These are phyloP conservation scores for Blastocystis sp. DNA, from an alignment of 352 stramenopile species.

Conservation along the genomic window DNA sequence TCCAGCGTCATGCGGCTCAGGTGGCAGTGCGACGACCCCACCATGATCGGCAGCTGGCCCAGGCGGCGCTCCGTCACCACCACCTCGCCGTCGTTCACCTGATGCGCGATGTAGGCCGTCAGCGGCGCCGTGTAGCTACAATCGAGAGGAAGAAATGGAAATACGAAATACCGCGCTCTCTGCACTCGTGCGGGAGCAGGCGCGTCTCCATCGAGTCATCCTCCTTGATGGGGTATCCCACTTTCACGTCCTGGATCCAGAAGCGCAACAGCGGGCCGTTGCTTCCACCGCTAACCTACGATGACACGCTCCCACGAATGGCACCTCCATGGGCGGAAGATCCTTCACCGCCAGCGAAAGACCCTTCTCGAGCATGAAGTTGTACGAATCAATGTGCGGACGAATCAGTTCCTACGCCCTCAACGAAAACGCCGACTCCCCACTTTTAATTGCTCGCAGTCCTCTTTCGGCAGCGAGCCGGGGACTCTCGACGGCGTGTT, in stretches of 20 bases:
- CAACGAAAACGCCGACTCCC: not conserved
- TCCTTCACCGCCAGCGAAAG: constrained; percentile 85
- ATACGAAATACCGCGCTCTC: constrained; percentile 83
- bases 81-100: constrained; percentile 72
- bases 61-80: constrained; percentile 75
- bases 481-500: constrained; percentile 65
- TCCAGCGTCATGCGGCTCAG: constrained; percentile 80
- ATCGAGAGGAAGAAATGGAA: not conserved
- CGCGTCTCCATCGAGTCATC: constrained; percentile 74
- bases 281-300: constrained; percentile 74
- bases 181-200: constrained; percentile 87
- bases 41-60: constrained; percentile 95
- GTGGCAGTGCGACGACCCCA: constrained; percentile 90
- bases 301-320: constrained; percentile 74
- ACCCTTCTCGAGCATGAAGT: constrained; percentile 93
- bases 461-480: constrained; percentile 56
- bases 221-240: constrained; percentile 73
- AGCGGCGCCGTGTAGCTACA: constrained; percentile 88
- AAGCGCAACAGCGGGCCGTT: constrained; percentile 68
- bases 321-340: constrained; percentile 83
- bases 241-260: constrained; percentile 89
- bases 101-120: constrained; percentile 84
- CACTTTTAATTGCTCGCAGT: constrained; percentile 59
- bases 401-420: constrained; percentile 78
- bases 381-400: constrained; percentile 96